Evolutionary conservation across 2,329 filamentous ascomycete genomes (phyloP), one percentile per base, ranked within the genome.

Genomic region (Cyclaneusma minus): DNA sequence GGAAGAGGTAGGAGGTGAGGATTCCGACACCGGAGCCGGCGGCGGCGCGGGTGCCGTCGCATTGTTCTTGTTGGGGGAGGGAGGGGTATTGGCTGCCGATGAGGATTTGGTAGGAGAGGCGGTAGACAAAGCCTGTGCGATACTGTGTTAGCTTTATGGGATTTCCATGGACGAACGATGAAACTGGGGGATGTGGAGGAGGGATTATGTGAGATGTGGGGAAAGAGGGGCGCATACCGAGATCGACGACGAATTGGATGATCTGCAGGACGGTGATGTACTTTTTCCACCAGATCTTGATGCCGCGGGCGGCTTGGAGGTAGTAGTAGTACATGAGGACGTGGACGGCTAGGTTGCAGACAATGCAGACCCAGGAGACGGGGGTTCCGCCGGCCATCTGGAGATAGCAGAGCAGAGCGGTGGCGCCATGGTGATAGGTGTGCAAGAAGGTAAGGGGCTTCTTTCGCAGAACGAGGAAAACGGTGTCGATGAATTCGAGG

Each of bases 301-400:
- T 72, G 42, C 89, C 89, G 43, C 87, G 84, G 29, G 87, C 85
- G 49, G 82, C 87, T 68, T 95, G 87, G 76, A 95, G 95, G 71
- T 95, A 95, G 74, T 95, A 95, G 85, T 85, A 94, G 76, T 95
- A 95, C 87, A 95, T 95, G 51, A 94, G 80, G 32, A 95, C 87
- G 60, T 95, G 87, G 29, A 95, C 87, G 37, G 71, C 72, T 48
- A 95, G 60, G 68, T 95, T 95, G 44, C 95, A 71, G 29, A 72
- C 77, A 51, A 95, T 95, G 35, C 78, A 74, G 29, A 93, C 82
- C 87, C 87, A 95, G 34, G 85, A 93, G 30, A 95, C 87, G 22
- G 87, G 69, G 23, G 87, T 95, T 48, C 81, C 71, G 41, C 87
- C 87, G 47, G 93, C 77, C 39, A 95, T 72, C 62, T 95, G 87